Percentiles rank a stretch among this genome's conserved stretches.
Evolutionary conservation across 306 rosid genomes (phyloP).

Genomic region (Corylus avellana): DNA sequence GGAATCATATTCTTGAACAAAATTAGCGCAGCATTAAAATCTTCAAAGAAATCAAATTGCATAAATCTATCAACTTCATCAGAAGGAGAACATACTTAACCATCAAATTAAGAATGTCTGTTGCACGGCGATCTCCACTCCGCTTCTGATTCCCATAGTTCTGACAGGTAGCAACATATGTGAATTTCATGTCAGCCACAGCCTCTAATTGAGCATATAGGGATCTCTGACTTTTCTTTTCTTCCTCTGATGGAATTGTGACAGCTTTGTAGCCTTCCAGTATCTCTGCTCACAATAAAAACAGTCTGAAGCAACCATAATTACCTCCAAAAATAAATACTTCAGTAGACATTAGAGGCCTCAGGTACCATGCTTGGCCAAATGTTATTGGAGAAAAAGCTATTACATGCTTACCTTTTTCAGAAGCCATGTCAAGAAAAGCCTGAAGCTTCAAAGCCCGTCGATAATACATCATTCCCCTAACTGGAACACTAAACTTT

Average conservation of each 20-base stretch:
- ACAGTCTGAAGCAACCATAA: conserved; percentile 17
- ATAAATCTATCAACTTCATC: conserved; percentile 24
- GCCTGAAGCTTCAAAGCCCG: conserved; percentile 98
- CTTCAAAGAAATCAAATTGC: conserved; percentile 27
- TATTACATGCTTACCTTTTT: conserved; percentile 57
- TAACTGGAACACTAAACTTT: conserved; percentile 53
- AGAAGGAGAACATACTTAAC: conserved; percentile 77
- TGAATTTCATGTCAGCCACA: conserved; percentile 94
- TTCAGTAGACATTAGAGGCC: conserved; percentile 4
- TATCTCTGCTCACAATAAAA: conserved; percentile 61
- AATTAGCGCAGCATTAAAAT: conserved; percentile 22
- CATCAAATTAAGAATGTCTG: conserved; percentile 95
- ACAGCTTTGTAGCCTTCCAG: conserved; percentile 91
- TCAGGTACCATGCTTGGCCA: conserved; percentile 11
- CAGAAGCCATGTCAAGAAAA: conserved; percentile 96
- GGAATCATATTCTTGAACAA: conserved; percentile 31
- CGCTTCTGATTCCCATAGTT: conserved; percentile 95
- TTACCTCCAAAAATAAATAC: conserved; percentile 28
- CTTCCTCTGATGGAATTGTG: conserved; percentile 82
- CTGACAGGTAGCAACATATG: conserved; percentile 94
- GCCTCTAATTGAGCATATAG: conserved; percentile 89
- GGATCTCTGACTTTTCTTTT: conserved; percentile 85
- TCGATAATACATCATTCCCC: conserved; percentile 99
- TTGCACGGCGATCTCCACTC: conserved; percentile 95
- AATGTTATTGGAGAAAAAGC: conserved; percentile 14